Evolutionary conservation across 208 protist species (phyloP).

Genomic region (Tritrichomonas musculus): DNA sequence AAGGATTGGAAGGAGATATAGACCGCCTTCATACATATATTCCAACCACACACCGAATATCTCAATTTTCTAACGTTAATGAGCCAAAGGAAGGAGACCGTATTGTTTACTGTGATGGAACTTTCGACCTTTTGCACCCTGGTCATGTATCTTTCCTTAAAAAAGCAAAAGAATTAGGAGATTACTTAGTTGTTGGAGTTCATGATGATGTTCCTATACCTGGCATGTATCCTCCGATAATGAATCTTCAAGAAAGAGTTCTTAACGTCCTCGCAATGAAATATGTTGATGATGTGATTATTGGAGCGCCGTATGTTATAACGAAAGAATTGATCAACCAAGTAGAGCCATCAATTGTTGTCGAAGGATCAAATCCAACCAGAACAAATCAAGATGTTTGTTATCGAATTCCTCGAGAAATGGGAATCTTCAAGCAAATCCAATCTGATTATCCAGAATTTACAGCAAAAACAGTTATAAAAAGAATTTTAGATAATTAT

Average conservation of each 20-base stretch:
- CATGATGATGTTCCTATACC: slow-evolving; percentile 73
- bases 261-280: slow-evolving; percentile 82
- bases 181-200: slow-evolving; percentile 87
- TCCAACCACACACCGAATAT: slow-evolving; percentile 80
- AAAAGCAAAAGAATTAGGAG: slow-evolving; percentile 72
- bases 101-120: slow-evolving; percentile 89
- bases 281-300: slow-evolving; percentile 92
- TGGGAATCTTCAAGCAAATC: slow-evolving; percentile 20
- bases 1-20: neutral
- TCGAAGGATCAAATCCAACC: neutral
- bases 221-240: slow-evolving; percentile 90
- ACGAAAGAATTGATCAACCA: slow-evolving; percentile 71
- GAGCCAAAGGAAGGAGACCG: slow-evolving; percentile 63
- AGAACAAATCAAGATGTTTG: neutral
- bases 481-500: neutral
- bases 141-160: slow-evolving; percentile 58
- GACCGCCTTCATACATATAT: slow-evolving; percentile 47
- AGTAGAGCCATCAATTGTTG: neutral
- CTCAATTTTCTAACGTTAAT: slow-evolving; percentile 72
- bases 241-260: slow-evolving; percentile 95
- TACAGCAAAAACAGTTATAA: neutral
- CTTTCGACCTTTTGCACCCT: slow-evolving; percentile 83
- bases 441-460: slow-evolving; percentile 19
- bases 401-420: neutral
- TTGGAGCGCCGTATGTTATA: slow-evolving; percentile 83